Evolutionary conservation across 345 rosid genomes (phyloP).

Genomic region (Acer negundo): DNA sequence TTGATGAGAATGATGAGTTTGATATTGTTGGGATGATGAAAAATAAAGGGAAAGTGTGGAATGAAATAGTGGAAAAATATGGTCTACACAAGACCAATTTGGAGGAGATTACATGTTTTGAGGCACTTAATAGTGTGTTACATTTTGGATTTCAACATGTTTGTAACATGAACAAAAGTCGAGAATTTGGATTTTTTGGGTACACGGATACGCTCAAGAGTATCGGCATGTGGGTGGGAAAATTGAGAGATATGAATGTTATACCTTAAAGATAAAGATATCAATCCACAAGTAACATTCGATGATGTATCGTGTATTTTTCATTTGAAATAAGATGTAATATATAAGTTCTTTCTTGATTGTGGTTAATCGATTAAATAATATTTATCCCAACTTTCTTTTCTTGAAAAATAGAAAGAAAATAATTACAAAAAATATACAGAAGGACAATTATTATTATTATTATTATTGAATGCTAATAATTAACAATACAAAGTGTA

Average conservation of each 20-base stretch:
- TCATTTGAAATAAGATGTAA: too few relatives aligned
- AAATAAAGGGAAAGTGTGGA: constrained; percentile 33
- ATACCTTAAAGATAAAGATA: constrained; percentile 19
- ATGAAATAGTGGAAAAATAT: constrained; percentile 35
- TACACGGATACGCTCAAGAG: constrained; percentile 29
- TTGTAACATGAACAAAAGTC: constrained; percentile 45
- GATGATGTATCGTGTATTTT: too few relatives aligned
- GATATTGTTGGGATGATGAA: constrained; percentile 27
- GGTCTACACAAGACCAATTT: constrained; percentile 31
- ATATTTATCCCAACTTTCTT: too few relatives aligned
- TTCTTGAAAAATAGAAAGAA: neutral
- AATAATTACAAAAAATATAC: neutral
- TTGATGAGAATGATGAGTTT: constrained; percentile 32
- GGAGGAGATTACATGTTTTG: constrained; percentile 37
- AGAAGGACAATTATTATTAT: neutral
- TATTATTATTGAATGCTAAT: neutral
- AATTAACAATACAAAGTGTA: neutral
- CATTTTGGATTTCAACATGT: constrained; percentile 41
- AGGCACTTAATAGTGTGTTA: constrained; percentile 18
- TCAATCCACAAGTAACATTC: too few relatives aligned
- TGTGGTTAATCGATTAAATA: too few relatives aligned
- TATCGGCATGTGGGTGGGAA: constrained; percentile 29
- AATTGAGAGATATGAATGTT: constrained; percentile 39
- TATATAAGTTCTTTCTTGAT: too few relatives aligned
- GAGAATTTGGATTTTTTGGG: constrained; percentile 39